Percentiles rank a stretch among this genome's conserved stretches.
Evolutionary conservation across 1,284 basidiomycete genomes (phyloP).

Genomic region (Marasmius fiardii): DNA sequence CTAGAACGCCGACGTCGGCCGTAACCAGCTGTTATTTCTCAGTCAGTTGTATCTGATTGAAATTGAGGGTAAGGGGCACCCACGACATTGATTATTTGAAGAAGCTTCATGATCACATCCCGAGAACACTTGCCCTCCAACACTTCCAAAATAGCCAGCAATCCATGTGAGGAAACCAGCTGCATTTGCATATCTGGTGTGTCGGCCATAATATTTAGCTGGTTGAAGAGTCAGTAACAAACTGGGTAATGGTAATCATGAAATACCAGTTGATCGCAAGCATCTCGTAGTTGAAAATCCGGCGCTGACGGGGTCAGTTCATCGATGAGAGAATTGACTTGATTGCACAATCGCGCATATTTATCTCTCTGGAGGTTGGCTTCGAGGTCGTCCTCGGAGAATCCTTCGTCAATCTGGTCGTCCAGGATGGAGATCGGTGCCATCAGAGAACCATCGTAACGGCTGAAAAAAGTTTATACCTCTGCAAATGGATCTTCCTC

Average conservation of each 20-base stretch:
- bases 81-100: conserved; percentile 90
- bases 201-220: conserved; percentile 80
- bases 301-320: conserved; percentile 78
- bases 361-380: conserved; percentile 89
- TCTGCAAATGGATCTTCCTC: conserved; percentile 95
- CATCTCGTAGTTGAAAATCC: conserved; percentile 77
- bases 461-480: conserved; percentile 36
- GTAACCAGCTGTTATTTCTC: conserved; percentile 69
- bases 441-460: conserved; percentile 1
- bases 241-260: neutral
- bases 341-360: conserved; percentile 79
- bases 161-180: conserved; percentile 88
- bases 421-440: conserved; percentile 3
- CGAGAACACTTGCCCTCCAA: conserved; percentile 81
- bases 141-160: conserved; percentile 92
- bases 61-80: conserved; percentile 20
- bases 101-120: conserved; percentile 79
- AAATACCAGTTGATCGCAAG: conserved; percentile 84
- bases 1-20: conserved; percentile 81
- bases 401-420: conserved; percentile 83
- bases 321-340: conserved; percentile 84
- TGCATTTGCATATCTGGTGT: conserved; percentile 89
- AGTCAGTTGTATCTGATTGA: neutral
- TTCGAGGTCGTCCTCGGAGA: conserved; percentile 84
- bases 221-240: neutral